Conservation (phyloP, 768 basidiomycete species). For the Lactarius vividus region DNA sequence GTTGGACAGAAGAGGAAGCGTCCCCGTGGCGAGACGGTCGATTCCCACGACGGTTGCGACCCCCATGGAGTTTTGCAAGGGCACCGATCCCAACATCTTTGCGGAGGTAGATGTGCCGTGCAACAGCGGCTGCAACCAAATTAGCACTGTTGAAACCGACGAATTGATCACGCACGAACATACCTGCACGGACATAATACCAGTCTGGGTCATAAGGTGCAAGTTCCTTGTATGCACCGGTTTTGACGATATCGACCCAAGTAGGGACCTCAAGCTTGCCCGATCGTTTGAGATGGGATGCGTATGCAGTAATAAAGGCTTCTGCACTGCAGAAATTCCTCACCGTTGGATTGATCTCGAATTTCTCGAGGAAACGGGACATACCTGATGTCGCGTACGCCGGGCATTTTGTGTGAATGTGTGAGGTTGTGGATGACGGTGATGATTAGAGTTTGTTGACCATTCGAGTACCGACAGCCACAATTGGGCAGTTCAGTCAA, state of each 20-base stretch:
- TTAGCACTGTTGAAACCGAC: not conserved
- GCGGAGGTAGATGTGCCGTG: constrained; percentile 99
- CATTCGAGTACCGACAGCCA: constrained; percentile 25
- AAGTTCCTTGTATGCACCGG: constrained; percentile 95
- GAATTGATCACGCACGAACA: constrained; percentile 34
- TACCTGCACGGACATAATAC: constrained; percentile 98
- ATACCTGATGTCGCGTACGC: constrained; percentile 47
- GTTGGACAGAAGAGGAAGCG: constrained; percentile 84
- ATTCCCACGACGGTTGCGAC: constrained; percentile 93
- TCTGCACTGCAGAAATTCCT: constrained; percentile 61
- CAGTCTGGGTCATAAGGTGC: constrained; percentile 99
- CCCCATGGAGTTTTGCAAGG: constrained; percentile 94
- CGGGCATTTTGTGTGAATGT: constrained; percentile 40
- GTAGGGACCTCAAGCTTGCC: constrained; percentile 99
- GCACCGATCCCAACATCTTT: constrained; percentile 95
- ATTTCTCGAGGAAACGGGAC: constrained; percentile 23
- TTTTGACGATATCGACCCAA: constrained; percentile 99
- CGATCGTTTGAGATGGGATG: constrained; percentile 95
- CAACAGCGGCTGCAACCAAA: constrained; percentile 73
- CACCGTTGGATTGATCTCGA: not conserved
- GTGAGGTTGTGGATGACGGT: constrained; percentile 19
- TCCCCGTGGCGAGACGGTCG: constrained; percentile 93
- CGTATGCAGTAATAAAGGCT: constrained; percentile 89
- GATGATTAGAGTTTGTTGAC: constrained; percentile 20
- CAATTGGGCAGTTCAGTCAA: constrained; percentile 21